Evolutionary conservation across 1,139 yeast genomes (phyloP).

Genomic region (Lodderomyces theae): DNA sequence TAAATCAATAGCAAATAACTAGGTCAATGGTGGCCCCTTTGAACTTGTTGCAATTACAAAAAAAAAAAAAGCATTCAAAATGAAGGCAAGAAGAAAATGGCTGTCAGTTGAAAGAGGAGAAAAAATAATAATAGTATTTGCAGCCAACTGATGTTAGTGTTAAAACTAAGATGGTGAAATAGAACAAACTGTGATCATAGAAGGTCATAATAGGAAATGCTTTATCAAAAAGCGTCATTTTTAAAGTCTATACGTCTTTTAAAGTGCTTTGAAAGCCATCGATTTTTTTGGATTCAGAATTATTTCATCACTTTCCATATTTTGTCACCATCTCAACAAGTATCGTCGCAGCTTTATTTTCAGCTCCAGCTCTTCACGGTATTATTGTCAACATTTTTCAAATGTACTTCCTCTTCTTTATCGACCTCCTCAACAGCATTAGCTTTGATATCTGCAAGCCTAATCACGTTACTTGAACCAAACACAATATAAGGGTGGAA

Average conservation of each 20-base stretch:
- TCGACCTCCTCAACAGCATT: conserved; percentile 22
- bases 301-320: background rate
- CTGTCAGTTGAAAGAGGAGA: no score
- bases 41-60: conserved; percentile 5
- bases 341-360: no score
- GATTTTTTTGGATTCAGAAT: no score
- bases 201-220: no score
- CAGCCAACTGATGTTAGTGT: no score
- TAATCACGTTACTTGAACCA: conserved; percentile 40
- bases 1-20: no score
- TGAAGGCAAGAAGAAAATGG: no score
- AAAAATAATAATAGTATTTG: conserved; percentile 6
- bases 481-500: conserved; percentile 65
- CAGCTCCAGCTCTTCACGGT: conserved; percentile 8
- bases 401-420: background rate
- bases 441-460: conserved; percentile 35
- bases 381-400: conserved; percentile 3
- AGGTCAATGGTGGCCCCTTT: background rate
- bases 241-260: background rate
- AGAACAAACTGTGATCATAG: no score
- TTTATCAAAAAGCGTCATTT: no score
- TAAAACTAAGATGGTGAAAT: no score
- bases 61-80: background rate
- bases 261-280: no score
- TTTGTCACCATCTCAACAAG: background rate